A percentile compares a stretch with the other conserved stretches of the same genome.
Evolutionary conservation across 192 early-diverging fungal species (phyloP).

Genomic region (Coemansia aciculifera): DNA sequence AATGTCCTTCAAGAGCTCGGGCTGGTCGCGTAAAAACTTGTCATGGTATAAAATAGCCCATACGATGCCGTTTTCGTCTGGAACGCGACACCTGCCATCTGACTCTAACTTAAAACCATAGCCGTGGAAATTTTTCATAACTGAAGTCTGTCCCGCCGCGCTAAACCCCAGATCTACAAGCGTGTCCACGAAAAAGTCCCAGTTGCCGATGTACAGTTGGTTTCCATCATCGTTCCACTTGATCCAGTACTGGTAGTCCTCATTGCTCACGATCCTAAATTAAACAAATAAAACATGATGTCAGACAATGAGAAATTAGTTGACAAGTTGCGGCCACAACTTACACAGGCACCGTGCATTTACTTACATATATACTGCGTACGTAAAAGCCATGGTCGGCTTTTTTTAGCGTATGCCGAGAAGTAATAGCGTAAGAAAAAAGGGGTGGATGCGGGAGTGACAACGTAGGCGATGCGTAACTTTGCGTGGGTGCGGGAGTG

Average conservation of each 20-base stretch:
- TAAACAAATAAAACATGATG: not conserved
- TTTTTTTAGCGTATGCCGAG: not conserved
- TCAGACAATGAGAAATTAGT: too few species aligned
- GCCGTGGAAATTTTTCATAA: not conserved
- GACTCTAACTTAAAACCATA: not conserved
- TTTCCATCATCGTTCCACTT: not conserved
- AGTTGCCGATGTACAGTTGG: not conserved
- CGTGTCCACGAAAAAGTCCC: not conserved
- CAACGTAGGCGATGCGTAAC: not conserved
- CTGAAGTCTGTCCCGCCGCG: not conserved
- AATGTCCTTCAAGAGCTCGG: not conserved
- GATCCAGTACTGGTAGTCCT: not conserved
- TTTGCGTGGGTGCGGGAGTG: too few species aligned
- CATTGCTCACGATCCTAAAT: not conserved
- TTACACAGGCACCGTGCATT: not conserved
- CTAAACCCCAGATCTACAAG: not conserved
- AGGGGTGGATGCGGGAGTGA: not conserved
- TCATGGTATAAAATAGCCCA: not conserved
- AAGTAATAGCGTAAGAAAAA: not conserved
- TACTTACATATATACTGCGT: not conserved
- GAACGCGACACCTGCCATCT: not conserved
- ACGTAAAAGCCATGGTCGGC: not conserved
- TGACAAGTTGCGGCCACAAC: not conserved
- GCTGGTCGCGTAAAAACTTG: not conserved
- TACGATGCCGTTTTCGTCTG: not conserved